Conservation (phyloP, 345 rosid species). For the Ailanthus altissimus region DNA sequence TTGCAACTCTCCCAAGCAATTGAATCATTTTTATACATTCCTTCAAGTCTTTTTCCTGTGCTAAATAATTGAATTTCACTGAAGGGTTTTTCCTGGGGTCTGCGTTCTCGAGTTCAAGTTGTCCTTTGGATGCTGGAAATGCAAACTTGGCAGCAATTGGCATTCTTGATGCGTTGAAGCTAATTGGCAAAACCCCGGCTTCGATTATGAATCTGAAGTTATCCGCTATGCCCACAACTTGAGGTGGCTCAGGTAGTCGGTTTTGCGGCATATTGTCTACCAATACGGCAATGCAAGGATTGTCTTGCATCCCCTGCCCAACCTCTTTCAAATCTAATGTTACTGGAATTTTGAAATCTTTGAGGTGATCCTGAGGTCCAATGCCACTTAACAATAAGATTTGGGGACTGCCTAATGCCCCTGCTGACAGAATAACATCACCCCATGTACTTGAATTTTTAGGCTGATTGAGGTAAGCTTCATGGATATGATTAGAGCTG, state of each 20-base stretch:
- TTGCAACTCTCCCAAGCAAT: slow-evolving; percentile 53
- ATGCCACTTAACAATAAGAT: slow-evolving; percentile 69
- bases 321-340: slow-evolving; percentile 42
- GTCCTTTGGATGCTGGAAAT: slow-evolving; percentile 68
- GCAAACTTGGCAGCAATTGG: slow-evolving; percentile 61
- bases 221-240: slow-evolving; percentile 59
- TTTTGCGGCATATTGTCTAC: slow-evolving; percentile 42
- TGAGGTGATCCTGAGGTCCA: slow-evolving; percentile 57
- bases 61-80: slow-evolving; percentile 69
- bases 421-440: slow-evolving; percentile 70
- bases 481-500: slow-evolving; percentile 38
- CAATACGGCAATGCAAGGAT: slow-evolving; percentile 51
- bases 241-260: slow-evolving; percentile 64
- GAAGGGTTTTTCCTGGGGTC: slow-evolving; percentile 68
- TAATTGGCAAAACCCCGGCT: slow-evolving; percentile 50
- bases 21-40: slow-evolving; percentile 60
- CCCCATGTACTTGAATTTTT: slow-evolving; percentile 37
- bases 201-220: slow-evolving; percentile 55
- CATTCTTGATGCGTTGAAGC: slow-evolving; percentile 50
- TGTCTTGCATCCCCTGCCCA: slow-evolving; percentile 64
- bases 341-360: slow-evolving; percentile 45
- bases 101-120: slow-evolving; percentile 46
- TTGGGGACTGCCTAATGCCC: slow-evolving; percentile 79
- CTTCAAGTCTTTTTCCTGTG: slow-evolving; percentile 49
- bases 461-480: slow-evolving; percentile 53